Evolutionary conservation across 306 rosid species (phyloP), one percentile per base, ranked within the genome.

Genomic region (Vigna angularis): DNA sequence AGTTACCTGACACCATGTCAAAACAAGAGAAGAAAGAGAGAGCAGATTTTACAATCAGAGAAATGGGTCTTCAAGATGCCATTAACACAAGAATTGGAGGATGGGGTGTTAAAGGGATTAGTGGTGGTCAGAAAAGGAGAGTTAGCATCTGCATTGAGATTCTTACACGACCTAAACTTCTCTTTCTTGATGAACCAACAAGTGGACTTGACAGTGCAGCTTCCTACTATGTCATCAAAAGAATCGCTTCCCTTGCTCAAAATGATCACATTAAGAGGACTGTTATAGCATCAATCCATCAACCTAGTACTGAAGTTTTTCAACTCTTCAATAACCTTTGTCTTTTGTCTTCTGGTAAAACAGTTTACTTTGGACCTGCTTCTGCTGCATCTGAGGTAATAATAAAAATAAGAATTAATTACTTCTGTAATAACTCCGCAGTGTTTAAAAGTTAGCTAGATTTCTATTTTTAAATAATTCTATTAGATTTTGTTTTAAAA

Each of bases 181-280:
- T 86, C 0, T 86, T 86, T 24, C 89, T 86, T 51, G 89, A 86
- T 78, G 89, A 86, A 64, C 89, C 89, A 48, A 86, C 87, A 0
- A 86, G 89, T 70, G 95, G 95, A 28, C 85, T 92, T 6, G 97
- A 92, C 6, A 92, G 97, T 70, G 97, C 97, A 16, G 91, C 97
- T 9, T 92, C 97, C n/a, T 90, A 84, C 18, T 88, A 87, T 67
- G 95, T 92, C 3, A 90, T 92, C 91, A 90, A 58, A 38, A 75
- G 88, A 79, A 88, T 92, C 8, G 88, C 95, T 0, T 6, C 55
- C 13, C 51, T 83, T 1, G 82, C 62, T 40, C 55, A 71, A 10
- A 72, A 20, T 42, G 87, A 76, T 34, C 83, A 82, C 44, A 75
- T 40, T 62, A 61, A 67, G 5, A 90, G 86, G 57, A 92, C 93